Percentiles rank a stretch among this genome's conserved stretches.
phyloP scores from a whole-genome alignment of 2,329 filamentous ascomycete species.

The Alternaria metachromatica region DNA sequence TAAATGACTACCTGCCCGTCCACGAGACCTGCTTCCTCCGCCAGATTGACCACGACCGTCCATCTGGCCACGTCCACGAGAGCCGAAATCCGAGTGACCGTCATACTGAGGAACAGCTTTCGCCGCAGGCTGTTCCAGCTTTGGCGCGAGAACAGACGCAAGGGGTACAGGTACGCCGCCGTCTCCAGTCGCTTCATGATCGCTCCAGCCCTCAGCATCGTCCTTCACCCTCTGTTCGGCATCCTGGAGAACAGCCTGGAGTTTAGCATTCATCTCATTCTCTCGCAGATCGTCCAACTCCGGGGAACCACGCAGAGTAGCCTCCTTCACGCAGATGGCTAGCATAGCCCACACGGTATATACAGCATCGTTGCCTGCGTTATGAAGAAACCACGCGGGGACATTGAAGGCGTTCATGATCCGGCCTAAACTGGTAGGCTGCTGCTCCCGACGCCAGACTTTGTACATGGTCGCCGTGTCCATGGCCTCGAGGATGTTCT shows the following conservation, averaged over 20 bases:
- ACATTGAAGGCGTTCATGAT: constrained; percentile 72
- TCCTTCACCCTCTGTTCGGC: constrained; percentile 49
- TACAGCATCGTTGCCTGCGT: constrained; percentile 84
- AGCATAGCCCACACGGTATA: constrained; percentile 80
- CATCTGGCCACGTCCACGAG: background rate
- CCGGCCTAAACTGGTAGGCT: constrained; percentile 63
- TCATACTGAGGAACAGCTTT: constrained; percentile 4
- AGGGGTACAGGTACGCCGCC: constrained; percentile 41
- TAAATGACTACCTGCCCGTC: background rate
- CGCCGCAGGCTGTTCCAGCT: background rate
- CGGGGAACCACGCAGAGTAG: constrained; percentile 43
- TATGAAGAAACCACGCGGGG: constrained; percentile 72
- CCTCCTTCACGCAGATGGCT: constrained; percentile 60
- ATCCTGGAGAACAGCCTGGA: constrained; percentile 31
- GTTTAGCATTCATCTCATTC: constrained; percentile 29
- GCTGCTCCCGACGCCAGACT: constrained; percentile 61
- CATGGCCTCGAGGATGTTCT: constrained; percentile 66
- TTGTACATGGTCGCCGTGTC: constrained; percentile 79
- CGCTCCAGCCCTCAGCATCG: constrained; percentile 49
- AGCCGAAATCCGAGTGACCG: background rate
- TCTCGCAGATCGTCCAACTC: constrained; percentile 32
- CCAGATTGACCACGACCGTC: background rate
- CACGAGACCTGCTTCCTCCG: background rate
- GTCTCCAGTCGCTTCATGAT: constrained; percentile 44
- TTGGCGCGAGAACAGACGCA: constrained; percentile 8